Conservation (phyloP, 2,329 filamentous ascomycete species). For the Colletotrichum falcatum region DNA sequence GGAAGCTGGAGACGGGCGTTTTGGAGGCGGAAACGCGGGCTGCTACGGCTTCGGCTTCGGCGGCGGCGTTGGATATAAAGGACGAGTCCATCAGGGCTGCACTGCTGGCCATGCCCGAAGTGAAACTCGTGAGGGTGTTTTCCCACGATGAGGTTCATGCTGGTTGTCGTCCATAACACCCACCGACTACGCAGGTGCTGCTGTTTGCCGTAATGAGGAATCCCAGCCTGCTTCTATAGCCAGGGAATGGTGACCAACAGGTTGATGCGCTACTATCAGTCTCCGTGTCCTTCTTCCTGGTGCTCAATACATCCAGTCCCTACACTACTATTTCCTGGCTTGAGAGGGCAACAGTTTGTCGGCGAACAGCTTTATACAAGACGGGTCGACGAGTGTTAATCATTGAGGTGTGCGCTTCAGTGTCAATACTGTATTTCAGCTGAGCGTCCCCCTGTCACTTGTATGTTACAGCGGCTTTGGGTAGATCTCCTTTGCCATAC, state of each 20-base stretch:
- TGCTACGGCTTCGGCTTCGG: background rate
- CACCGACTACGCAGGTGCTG: too few relatives aligned
- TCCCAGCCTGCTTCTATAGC: too few relatives aligned
- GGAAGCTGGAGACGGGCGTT: background rate
- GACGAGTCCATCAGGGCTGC: background rate
- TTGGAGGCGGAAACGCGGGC: background rate
- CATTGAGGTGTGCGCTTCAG: background rate
- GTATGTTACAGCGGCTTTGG: too few relatives aligned
- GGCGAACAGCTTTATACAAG: background rate
- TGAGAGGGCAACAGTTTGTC: background rate
- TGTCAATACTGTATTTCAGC: background rate
- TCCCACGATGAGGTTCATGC: slow-evolving; percentile 1
- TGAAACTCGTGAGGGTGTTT: slow-evolving; percentile 31
- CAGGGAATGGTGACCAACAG: too few relatives aligned
- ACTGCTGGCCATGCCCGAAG: slow-evolving; percentile 17
- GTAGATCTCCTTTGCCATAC: background rate
- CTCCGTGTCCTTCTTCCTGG: too few relatives aligned
- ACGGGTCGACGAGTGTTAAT: background rate
- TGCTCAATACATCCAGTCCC: too few relatives aligned
- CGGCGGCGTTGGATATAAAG: slow-evolving; percentile 1
- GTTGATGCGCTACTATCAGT: too few relatives aligned
- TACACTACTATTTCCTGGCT: background rate
- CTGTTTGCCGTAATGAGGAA: too few relatives aligned
- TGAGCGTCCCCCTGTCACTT: too few relatives aligned
- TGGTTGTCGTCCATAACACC: background rate